Evolutionary conservation across 2,329 filamentous ascomycete species (phyloP).

Genomic region (Penicillium sclerotiorum): DNA sequence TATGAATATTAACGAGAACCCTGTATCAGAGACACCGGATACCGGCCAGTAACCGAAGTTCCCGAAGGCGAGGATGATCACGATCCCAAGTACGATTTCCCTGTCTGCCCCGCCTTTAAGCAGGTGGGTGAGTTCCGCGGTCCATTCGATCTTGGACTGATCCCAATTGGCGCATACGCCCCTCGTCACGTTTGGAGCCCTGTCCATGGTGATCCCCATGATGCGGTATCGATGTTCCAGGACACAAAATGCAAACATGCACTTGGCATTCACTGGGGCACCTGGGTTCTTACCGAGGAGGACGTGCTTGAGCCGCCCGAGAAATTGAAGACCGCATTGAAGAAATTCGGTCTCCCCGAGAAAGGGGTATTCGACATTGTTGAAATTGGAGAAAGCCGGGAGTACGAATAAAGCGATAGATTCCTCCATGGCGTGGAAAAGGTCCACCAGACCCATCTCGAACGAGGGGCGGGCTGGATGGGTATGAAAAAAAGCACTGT

Average conservation of each 20-base stretch:
- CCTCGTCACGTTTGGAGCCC: constrained; percentile 67
- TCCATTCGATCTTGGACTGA: constrained; percentile 86
- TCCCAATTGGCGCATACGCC: constrained; percentile 89
- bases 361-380: constrained; percentile 78
- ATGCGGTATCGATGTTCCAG: constrained; percentile 84
- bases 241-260: constrained; percentile 79
- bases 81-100: constrained; percentile 65
- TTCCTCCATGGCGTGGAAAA: not conserved
- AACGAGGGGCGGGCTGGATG: not conserved
- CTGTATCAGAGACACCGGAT: constrained; percentile 91
- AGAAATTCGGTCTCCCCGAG: constrained; percentile 66
- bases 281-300: constrained; percentile 84
- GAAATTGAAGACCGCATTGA: constrained; percentile 71
- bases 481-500: not conserved
- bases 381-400: constrained; percentile 79
- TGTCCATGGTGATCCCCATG: constrained; percentile 84
- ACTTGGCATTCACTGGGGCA: constrained; percentile 89
- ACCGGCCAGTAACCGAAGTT: constrained; percentile 72
- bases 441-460: not conserved
- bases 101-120: constrained; percentile 79
- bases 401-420: constrained; percentile 59
- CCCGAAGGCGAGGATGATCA: constrained; percentile 71
- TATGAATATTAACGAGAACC: no score
- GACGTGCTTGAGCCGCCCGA: constrained; percentile 80
- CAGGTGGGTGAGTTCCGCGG: constrained; percentile 79